A percentile compares a stretch with the other conserved stretches of the same genome.
Conservation (phyloP, 805 yeast genomes). For the Metschnikowia kunwiensis region DNA sequence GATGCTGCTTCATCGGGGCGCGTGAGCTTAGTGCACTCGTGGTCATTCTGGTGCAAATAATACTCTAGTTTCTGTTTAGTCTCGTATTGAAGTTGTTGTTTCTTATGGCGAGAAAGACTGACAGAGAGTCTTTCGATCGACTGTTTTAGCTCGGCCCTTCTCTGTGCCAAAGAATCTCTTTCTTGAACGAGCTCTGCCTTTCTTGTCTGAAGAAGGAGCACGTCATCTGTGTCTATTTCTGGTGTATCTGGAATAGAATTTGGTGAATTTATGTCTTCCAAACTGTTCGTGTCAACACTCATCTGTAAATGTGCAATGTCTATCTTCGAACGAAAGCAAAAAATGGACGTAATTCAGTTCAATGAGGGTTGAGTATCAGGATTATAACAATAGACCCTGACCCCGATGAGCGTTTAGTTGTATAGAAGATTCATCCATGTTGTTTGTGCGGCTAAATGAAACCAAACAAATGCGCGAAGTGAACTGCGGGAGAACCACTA, state of each 20-base stretch:
- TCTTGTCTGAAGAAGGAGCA: constrained; percentile 13
- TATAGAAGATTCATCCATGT: background rate
- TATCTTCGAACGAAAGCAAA: too few species aligned
- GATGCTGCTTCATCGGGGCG: constrained; percentile 15
- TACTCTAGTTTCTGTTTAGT: constrained; percentile 15
- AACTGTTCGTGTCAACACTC: too few species aligned
- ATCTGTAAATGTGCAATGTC: too few species aligned
- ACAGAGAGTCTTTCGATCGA: constrained; percentile 9
- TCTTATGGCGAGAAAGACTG: constrained; percentile 12
- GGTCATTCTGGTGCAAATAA: constrained; percentile 19
- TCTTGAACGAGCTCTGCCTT: constrained; percentile 13
- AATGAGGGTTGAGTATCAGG: too few species aligned
- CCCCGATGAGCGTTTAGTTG: too few species aligned
- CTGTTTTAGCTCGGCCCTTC: constrained; percentile 9
- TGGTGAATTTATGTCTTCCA: constrained; percentile 6
- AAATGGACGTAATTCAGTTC: too few species aligned
- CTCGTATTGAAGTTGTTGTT: constrained; percentile 15
- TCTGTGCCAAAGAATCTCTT: constrained; percentile 11
- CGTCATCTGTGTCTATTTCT: constrained; percentile 12
- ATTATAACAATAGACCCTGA: too few species aligned
- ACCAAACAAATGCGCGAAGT: background rate
- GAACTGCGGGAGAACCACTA: constrained; percentile 2
- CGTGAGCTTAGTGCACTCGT: constrained; percentile 11
- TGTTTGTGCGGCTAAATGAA: background rate
- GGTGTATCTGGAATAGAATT: constrained; percentile 3